A percentile compares a stretch with the other conserved stretches of the same genome.
These are phyloP conservation scores for Metahyphopichia silvanorum DNA, from an alignment of 805 yeast genomes.

Conservation along the genomic window DNA sequence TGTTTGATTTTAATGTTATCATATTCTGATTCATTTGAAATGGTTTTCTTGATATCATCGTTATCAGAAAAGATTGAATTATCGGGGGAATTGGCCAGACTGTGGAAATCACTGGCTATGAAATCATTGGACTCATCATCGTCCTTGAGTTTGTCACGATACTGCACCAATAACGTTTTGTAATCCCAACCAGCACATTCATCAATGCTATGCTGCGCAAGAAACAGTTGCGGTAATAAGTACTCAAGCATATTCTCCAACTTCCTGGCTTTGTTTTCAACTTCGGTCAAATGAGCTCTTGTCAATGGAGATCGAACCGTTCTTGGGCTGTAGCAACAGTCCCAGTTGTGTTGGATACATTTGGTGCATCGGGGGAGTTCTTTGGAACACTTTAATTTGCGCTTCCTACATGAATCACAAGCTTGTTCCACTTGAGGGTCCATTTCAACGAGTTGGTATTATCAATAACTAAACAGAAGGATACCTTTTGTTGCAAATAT, in stretches of 20 bases:
- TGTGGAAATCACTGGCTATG: not conserved
- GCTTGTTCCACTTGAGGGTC: conserved; percentile 64
- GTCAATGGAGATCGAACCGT: conserved; percentile 78
- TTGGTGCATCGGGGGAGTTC: conserved; percentile 74
- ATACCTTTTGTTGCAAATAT: no score
- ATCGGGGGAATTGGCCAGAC: conserved; percentile 16
- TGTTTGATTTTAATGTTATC: conserved; percentile 30
- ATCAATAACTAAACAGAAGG: no score
- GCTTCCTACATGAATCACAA: conserved; percentile 80
- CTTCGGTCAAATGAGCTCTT: conserved; percentile 72
- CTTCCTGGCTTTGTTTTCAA: conserved; percentile 48
- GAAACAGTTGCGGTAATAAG: conserved; percentile 22
- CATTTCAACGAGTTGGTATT: no score
- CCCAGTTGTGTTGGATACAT: conserved; percentile 69
- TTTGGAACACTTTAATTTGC: conserved; percentile 79
- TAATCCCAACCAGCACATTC: conserved; percentile 12
- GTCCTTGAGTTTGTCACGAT: not conserved
- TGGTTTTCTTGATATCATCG: conserved; percentile 3
- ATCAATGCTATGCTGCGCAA: conserved; percentile 15
- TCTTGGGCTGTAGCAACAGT: conserved; percentile 75
- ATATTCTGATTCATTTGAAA: conserved; percentile 1
- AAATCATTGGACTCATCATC: not conserved
- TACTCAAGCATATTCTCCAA: conserved; percentile 29
- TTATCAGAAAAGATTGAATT: conserved; percentile 23
- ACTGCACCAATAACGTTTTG: conserved; percentile 6